Conservation (phyloP, 164 flowering plant species). For the Sextonia rubra region DNA sequence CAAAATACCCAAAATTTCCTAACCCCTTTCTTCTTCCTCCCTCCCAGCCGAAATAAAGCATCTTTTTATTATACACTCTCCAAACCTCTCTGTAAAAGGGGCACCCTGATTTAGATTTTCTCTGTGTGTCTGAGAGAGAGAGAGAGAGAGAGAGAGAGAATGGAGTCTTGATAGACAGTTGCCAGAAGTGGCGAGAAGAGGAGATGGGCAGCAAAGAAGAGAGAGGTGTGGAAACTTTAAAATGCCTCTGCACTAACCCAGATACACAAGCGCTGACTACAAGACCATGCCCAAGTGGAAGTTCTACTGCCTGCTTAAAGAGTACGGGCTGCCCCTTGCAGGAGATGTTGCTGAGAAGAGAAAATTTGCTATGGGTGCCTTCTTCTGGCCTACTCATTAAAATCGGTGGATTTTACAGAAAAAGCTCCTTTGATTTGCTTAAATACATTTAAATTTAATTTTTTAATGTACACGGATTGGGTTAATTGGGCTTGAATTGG, state of each 20-base stretch:
- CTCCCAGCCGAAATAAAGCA: no score
- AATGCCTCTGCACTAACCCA: constrained; percentile 48
- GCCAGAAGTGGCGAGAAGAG: neutral
- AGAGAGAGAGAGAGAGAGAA: constrained; percentile 1
- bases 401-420: no score
- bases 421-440: no score
- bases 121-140: neutral
- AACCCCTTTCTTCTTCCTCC: no score
- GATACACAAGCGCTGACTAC: constrained; percentile 31
- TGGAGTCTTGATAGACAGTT: neutral
- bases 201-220: constrained; percentile 3
- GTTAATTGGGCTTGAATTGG: no score
- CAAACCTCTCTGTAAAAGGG: neutral
- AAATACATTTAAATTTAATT: no score
- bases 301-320: constrained; percentile 24
- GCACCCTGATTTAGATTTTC: neutral
- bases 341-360: constrained; percentile 33
- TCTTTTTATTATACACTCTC: no score
- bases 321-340: constrained; percentile 32
- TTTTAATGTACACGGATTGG: no score
- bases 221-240: constrained; percentile 20
- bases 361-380: constrained; percentile 44
- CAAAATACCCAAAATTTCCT: no score
- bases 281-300: constrained; percentile 44
- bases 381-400: constrained; percentile 22